phyloP scores from a whole-genome alignment of 2,329 filamentous ascomycete genomes.

The Metarhizium humberi region DNA sequence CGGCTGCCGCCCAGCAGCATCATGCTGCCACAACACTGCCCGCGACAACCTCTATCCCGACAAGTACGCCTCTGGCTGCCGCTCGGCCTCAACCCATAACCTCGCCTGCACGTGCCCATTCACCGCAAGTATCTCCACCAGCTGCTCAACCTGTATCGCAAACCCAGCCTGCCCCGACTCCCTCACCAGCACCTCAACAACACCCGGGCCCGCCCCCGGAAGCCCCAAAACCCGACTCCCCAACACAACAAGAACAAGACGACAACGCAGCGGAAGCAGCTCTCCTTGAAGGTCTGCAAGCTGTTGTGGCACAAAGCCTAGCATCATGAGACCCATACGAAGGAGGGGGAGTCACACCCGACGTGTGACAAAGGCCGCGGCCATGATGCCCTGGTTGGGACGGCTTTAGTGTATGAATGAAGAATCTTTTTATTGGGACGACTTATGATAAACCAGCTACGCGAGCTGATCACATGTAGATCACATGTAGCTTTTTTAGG shows the following conservation, averaged over 20 bases:
- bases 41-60: not conserved
- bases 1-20: not conserved
- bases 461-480: not conserved
- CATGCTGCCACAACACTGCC: not conserved
- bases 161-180: not conserved
- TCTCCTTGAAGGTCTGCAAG: conserved; percentile 25
- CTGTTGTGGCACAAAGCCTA: conserved; percentile 20
- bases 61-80: not conserved
- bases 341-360: not conserved
- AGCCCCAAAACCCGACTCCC: conserved; percentile 14
- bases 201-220: conserved; percentile 11
- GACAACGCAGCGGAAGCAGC: conserved; percentile 26
- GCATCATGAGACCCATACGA: conserved; percentile 6
- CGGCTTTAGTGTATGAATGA: not conserved
- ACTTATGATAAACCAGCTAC: not conserved
- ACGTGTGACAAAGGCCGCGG: not conserved
- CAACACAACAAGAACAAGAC: conserved; percentile 13
- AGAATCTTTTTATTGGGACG: not conserved
- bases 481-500: not conserved
- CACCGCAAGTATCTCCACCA: not conserved
- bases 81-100: not conserved
- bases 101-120: not conserved
- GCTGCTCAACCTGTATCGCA: not conserved
- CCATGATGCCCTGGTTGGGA: not conserved
- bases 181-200: not conserved